Evolutionary conservation across 179 eudicot genomes (phyloP).

Genomic region (Silene noctiflora): DNA sequence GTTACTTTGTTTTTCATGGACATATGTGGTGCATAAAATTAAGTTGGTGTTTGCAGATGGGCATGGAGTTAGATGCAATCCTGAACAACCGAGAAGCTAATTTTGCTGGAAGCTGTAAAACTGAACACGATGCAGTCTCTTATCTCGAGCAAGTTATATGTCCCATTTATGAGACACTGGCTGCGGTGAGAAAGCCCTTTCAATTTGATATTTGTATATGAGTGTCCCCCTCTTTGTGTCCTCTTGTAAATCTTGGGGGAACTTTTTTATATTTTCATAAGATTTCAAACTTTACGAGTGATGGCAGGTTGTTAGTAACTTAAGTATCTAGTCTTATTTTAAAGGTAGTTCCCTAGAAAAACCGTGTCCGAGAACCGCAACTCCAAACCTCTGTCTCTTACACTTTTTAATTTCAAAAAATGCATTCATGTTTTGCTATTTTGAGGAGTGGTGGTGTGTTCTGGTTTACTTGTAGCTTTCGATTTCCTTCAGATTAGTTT

Average conservation of each 20-base stretch:
- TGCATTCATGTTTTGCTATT: background rate
- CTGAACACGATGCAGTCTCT: conserved; percentile 54
- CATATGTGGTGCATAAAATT: background rate
- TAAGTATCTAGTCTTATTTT: background rate
- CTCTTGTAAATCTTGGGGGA: background rate
- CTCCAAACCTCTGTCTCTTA: background rate
- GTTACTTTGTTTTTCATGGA: background rate
- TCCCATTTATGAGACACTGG: conserved; percentile 59
- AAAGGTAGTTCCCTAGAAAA: background rate
- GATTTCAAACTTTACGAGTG: background rate
- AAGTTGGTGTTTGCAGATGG: conserved; percentile 66
- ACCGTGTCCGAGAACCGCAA: background rate
- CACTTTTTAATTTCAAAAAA: background rate
- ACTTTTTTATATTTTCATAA: too few relatives aligned
- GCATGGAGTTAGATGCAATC: conserved; percentile 82
- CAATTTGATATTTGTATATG: background rate
- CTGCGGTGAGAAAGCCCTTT: conserved; percentile 42
- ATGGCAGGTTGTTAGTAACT: background rate
- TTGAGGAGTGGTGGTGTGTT: background rate
- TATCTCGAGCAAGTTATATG: conserved; percentile 60
- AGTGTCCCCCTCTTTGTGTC: background rate
- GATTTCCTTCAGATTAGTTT: background rate
- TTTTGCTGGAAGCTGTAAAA: conserved; percentile 51
- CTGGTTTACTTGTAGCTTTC: background rate
- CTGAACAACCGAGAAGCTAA: conserved; percentile 82